Base-by-base conservation (phyloP, 306 rosid species). In the Hippophae rhamnoides region DNA sequence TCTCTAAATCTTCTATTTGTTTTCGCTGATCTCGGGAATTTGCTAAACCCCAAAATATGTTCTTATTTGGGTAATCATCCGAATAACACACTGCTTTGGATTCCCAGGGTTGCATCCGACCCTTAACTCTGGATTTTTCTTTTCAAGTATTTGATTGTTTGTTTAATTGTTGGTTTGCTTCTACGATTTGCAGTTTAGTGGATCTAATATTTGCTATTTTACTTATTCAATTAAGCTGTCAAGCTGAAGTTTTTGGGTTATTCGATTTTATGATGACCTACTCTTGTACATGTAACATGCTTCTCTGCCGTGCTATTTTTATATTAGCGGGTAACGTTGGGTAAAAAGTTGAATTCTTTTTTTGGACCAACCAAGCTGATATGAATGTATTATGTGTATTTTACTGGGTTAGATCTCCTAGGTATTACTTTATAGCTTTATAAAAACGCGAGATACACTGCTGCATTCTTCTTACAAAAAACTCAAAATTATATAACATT, bases 51-150 rank as follows among this genome's bases (percentile, higher is more conserved):
- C 54, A 8, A 18, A n/a, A 43, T 40, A 43, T 52, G 31, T 12
- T 54, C 47, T 69, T 46, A 9, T 43, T 44, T 44, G 27, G 0
- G 59, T 41, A 26, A 47, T 7, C 54, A 54, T 65, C 57, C 43
- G 57, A 52, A 60, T 14, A 41, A 49, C 53, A 31, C 23, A 26
- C 74, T 47, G 65, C 52, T 46, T 25, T 41, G 31, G 44, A 47
- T 38, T 27, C 66, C 60, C 57, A 63, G 82, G 85, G 73, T 23
- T 58, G 58, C 31, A 31, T 27, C 11, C 27, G 41, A 51, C 23
- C 14, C 7, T 13, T 57, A 31, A 31, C 38, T 31, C 3, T 48
- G 46, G 7, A 56, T 10, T 41, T 41, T 44, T 2, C 8, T 51
- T 25, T 26, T 13, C 23, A 45, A 5, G 23, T 47, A 12, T 40